phyloP scores from a whole-genome alignment of 1,284 basidiomycete genomes.

The Sporisorium sorghi region DNA sequence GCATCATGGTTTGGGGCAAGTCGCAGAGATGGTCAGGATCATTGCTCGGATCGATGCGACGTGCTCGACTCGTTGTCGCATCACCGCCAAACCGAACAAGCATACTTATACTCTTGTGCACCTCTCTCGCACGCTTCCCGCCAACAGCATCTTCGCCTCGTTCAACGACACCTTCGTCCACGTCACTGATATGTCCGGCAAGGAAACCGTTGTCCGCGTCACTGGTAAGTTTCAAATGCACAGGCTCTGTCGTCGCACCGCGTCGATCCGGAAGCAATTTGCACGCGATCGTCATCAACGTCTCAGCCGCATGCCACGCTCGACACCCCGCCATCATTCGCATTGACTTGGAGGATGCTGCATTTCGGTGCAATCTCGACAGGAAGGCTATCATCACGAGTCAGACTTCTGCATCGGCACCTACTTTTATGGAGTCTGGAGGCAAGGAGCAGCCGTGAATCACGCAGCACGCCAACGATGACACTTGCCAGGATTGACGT shows the following conservation, averaged over 20 bases:
- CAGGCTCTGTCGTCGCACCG: background rate
- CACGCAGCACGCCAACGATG: background rate
- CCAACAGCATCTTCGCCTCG: slow-evolving; percentile 68
- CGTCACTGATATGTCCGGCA: slow-evolving; percentile 97
- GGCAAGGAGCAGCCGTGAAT: no score
- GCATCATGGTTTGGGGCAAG: background rate
- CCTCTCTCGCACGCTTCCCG: background rate
- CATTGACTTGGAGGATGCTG: background rate
- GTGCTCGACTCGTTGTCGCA: slow-evolving; percentile 12
- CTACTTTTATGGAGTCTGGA: no score
- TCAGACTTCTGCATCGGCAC: no score
- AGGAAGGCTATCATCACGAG: no score
- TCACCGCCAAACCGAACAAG: background rate
- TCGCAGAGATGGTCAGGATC: background rate
- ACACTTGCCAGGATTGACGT: background rate
- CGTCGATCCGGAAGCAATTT: slow-evolving; percentile 7
- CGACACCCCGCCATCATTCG: background rate
- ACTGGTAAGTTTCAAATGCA: slow-evolving; percentile 77
- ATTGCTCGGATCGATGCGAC: slow-evolving; percentile 1
- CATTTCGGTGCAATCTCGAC: no score
- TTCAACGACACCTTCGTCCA: slow-evolving; percentile 99
- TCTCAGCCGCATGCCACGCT: background rate
- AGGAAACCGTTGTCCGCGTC: slow-evolving; percentile 98
- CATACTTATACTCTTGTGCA: slow-evolving; percentile 21
- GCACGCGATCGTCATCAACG: background rate